A percentile compares a stretch with the other conserved stretches of the same genome.
Conservation (phyloP, 305 asterid species). For the Fraxinus velutina region DNA sequence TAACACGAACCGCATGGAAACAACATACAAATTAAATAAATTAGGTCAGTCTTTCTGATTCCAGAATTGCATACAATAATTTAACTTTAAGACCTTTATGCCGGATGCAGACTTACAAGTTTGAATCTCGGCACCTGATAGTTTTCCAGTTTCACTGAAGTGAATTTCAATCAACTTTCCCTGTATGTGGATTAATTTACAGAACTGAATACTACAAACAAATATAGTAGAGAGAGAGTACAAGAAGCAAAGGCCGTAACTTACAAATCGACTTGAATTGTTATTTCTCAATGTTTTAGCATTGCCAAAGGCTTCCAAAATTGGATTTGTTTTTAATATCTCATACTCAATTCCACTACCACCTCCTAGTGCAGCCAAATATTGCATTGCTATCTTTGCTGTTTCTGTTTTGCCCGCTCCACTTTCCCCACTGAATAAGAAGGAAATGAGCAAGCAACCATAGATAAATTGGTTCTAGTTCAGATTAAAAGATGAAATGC, state of each 20-base stretch:
- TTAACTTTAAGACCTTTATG: conserved; percentile 19
- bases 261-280: conserved; percentile 98
- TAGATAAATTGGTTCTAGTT: conserved; percentile 6
- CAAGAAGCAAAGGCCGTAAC: conserved; percentile 2
- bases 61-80: conserved; percentile 9
- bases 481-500: neutral
- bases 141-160: conserved; percentile 95
- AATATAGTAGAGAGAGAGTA: neutral
- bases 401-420: conserved; percentile 99
- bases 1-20: conserved; percentile 25
- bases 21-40: conserved; percentile 28
- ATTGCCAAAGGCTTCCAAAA: conserved; percentile 96
- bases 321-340: conserved; percentile 92
- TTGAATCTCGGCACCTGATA: conserved; percentile 91
- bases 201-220: conserved; percentile 24
- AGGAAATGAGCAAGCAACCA: conserved; percentile 22
- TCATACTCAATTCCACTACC: conserved; percentile 97
- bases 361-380: conserved; percentile 95
- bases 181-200: conserved; percentile 36
- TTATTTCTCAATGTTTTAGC: conserved; percentile 92
- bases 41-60: conserved; percentile 18
- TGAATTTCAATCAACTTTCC: conserved; percentile 97
- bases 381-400: conserved; percentile 98
- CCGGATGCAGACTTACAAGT: conserved; percentile 62
- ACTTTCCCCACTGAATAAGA: conserved; percentile 81